Base-by-base conservation (phyloP, 768 basidiomycete genomes). In the Tylopilus vinaceipallidus region DNA sequence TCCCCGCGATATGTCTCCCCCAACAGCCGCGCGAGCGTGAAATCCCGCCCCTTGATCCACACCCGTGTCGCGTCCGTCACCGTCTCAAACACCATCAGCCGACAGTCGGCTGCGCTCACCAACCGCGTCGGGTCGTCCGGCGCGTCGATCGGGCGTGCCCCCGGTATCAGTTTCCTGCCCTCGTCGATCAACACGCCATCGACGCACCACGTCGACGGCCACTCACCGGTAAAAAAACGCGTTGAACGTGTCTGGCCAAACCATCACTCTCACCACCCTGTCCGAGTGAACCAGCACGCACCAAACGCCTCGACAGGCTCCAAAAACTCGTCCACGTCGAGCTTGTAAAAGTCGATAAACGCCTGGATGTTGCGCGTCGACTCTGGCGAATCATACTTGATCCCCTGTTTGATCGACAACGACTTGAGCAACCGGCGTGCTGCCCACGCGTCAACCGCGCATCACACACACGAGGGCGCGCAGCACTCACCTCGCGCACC, bases 1-100 rank as follows among this genome's bases (percentile, higher is more conserved):
- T 90, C 80, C 19, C 77, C 72, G 55, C 80, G 81, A 67, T 94
- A 92, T 11, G 69, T 71, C 3, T 90, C 86, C 0, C 95, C 95
- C 0, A 98, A 78, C 29, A 99, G 75, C 2, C 84, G 78, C 6
- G 71, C 77, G 3, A 98, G 77, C 2, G 84, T 86, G 64, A 99
- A 98, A 58, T 97, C 94, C 36, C 93, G 83, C 3, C 95, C 95
- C 63, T 98, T 98, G 71, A 98, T 95, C 95, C 95, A 99, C 0
- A 99, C 72, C 20, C 77, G 75, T 2, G 93, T 97, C 1, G 95
- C 95, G 48, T 91, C 89, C 41, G 70, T 73, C 8, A 97, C 85
- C 1, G 83, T 86, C 66, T 90, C 85, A 67, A 98, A 99, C 1
- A 86, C 82, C 86, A 98, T 94, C 52, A 97, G 78, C n/a, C 95